These are phyloP conservation scores for Tolypocladium sp. DNA, from an alignment of 2,329 filamentous ascomycete genomes.

Conservation along the genomic window DNA sequence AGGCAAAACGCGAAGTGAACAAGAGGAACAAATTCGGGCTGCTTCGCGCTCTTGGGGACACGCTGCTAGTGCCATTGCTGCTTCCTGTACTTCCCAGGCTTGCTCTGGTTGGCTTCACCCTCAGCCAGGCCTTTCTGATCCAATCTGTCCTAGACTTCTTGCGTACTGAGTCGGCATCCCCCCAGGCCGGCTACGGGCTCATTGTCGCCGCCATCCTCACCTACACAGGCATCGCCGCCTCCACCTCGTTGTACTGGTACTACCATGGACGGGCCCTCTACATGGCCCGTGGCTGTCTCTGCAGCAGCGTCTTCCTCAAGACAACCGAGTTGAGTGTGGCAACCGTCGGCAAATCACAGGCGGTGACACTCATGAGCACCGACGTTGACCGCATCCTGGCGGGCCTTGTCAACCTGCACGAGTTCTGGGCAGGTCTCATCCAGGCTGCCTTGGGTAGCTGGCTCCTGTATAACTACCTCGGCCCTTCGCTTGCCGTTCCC, in stretches of 20 bases:
- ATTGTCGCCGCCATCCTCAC: conserved; percentile 30
- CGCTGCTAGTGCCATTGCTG: too few species aligned
- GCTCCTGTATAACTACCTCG: conserved; percentile 31
- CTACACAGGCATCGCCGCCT: conserved; percentile 29
- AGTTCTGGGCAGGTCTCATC: conserved; percentile 29
- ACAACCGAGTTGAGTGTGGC: conserved; percentile 20
- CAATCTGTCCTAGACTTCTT: conserved; percentile 26
- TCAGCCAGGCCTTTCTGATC: conserved; percentile 32
- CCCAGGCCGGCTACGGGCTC: conserved; percentile 28
- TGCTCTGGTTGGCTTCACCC: conserved; percentile 20
- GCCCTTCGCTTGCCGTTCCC: neutral
- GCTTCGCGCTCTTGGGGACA: too few species aligned
- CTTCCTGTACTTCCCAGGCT: too few species aligned
- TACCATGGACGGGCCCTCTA: conserved; percentile 21
- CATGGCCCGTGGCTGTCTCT: conserved; percentile 23
- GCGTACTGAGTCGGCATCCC: conserved; percentile 1
- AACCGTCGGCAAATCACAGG: conserved; percentile 25
- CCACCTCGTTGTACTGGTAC: conserved; percentile 27
- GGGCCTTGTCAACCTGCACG: conserved; percentile 25
- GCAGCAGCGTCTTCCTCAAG: conserved; percentile 22
- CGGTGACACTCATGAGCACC: conserved; percentile 37
- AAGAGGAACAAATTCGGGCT: too few species aligned
- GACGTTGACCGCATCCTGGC: conserved; percentile 33
- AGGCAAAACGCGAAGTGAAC: neutral
- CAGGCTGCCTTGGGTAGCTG: conserved; percentile 36